Evolutionary conservation across 192 early-diverging fungal species (phyloP), one percentile per base, ranked within the genome.

Genomic region (Obelidium mucronatum): DNA sequence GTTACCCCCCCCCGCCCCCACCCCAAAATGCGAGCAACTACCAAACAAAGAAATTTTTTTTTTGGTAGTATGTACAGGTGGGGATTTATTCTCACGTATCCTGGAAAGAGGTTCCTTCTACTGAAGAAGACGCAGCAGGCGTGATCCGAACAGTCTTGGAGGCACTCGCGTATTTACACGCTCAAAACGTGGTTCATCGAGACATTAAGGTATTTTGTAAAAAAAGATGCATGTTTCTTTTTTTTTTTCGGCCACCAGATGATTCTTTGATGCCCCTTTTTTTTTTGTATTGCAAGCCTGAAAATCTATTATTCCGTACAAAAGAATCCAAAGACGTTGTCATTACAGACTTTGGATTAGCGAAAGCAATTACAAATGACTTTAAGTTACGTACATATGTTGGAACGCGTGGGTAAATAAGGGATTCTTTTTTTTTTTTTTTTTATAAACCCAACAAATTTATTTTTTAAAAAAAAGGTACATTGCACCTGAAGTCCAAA

Each of bases 61-160:
- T n/a, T n/a, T n/a, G n/a, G n/a, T 22, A 51, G 48, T 51, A 22
- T 51, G 48, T 22, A 51, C 81, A 11, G 95, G 95, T 35, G 94
- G 94, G 30, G 95, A 96, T 78, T 77, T 96, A 42, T 96, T 95
- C 72, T 90, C 94, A 64, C 82, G 91, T 36, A 91, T 96, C 64
- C 36, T 84, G 83, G 66, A 82, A 84, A 51, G 87, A 90, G 75
- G 86, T 81, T n/a, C 83, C 11, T 76, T 76, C 31, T 79, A 80
- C 70, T n/a, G 95, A 96, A 74, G 60, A 79, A 4, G 92, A 94
- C 56, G 94, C 92, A 1, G 90, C 91, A 11, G 64, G 85, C 37
- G 84, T 96, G 36, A 86, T 95, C 53, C 80, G 85, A 67, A 88
- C 87, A n/a, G 88, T 94, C 42, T 83, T 93, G 39, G 81, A 85